Evolutionary conservation across 129 eudicot species (phyloP).

Genomic region (Gnaphalium uliginosum): DNA sequence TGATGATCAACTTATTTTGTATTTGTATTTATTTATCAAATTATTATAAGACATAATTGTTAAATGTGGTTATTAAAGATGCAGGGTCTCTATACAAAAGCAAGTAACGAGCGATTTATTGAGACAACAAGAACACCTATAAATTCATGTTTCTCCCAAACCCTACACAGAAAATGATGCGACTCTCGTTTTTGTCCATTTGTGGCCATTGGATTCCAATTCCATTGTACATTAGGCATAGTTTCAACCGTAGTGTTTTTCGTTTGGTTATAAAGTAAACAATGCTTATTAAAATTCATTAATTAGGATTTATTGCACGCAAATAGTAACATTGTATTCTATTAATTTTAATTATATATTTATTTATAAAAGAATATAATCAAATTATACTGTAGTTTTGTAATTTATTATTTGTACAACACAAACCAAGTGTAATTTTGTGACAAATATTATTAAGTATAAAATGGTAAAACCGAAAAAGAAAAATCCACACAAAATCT

Average conservation of each 20-base stretch:
- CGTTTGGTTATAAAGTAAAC: background rate
- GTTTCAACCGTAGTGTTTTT: conserved; percentile 14
- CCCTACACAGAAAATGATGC: conserved; percentile 33
- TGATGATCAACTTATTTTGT: too few relatives aligned
- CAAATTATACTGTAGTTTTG: too few relatives aligned
- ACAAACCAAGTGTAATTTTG: too few relatives aligned
- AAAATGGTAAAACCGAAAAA: conserved; percentile 13
- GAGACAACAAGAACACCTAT: background rate
- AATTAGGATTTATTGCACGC: background rate
- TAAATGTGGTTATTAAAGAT: background rate
- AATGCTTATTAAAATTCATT: background rate
- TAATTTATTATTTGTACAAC: too few relatives aligned
- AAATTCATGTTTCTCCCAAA: conserved; percentile 24
- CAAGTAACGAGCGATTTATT: background rate
- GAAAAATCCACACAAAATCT: conserved; percentile 33
- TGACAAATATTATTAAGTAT: too few relatives aligned
- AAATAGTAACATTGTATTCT: too few relatives aligned
- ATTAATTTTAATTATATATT: too few relatives aligned
- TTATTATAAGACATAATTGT: too few relatives aligned
- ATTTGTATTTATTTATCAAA: too few relatives aligned
- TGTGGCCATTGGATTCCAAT: conserved; percentile 31
- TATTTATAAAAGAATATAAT: too few relatives aligned
- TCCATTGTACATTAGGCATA: background rate
- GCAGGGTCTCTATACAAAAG: conserved; percentile 13
- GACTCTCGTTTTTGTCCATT: conserved; percentile 23